These are phyloP conservation scores for Keithomyces neogunnii DNA, from an alignment of 2,329 filamentous ascomycete species.

Conservation along the genomic window DNA sequence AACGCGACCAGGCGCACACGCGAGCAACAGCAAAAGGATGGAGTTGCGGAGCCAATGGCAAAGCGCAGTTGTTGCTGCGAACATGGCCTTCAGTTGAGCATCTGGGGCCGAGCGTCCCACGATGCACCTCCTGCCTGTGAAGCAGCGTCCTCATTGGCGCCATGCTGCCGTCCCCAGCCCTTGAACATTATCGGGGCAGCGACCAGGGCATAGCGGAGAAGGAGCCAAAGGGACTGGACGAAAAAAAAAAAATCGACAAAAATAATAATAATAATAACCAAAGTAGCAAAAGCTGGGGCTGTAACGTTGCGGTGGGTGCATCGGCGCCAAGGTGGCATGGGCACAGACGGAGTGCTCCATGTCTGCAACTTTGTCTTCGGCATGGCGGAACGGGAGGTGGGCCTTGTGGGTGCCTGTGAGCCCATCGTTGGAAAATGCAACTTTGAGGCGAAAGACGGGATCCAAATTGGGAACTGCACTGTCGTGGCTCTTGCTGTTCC, in stretches of 20 bases:
- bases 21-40: not conserved
- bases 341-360: too few species aligned
- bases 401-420: not conserved
- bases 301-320: slow-evolving; percentile 16
- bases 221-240: not conserved
- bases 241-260: too few species aligned
- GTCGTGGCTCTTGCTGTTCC: not conserved
- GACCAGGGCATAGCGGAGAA: not conserved
- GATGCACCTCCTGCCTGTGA: not conserved
- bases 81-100: too few species aligned
- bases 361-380: not conserved
- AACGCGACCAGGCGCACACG: not conserved
- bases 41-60: slow-evolving; percentile 2
- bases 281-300: slow-evolving; percentile 9
- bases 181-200: too few species aligned
- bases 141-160: too few species aligned
- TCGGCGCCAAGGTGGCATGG: not conserved
- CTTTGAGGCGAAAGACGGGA: not conserved
- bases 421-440: not conserved
- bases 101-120: not conserved
- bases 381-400: not conserved
- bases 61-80: not conserved
- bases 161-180: too few species aligned
- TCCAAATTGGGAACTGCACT: not conserved
- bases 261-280: too few species aligned